Evolutionary conservation across 345 rosid species (phyloP).

Genomic region (Eutrema heterophyllum): DNA sequence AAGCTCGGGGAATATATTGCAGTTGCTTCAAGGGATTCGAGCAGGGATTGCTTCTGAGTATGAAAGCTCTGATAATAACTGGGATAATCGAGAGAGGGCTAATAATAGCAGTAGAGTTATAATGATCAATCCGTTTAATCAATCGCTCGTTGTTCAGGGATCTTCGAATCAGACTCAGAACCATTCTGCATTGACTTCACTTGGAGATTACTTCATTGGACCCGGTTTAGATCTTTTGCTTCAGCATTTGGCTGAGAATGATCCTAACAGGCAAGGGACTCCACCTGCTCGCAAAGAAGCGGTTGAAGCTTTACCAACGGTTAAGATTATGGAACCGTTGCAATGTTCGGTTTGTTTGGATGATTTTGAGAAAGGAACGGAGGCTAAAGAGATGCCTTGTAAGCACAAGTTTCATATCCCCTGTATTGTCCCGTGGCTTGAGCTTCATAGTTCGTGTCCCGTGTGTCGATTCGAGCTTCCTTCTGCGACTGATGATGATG

Average conservation of each 20-base stretch:
- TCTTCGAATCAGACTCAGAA: constrained; percentile 35
- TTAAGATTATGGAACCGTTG: constrained; percentile 43
- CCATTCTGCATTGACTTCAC: constrained; percentile 47
- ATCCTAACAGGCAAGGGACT: constrained; percentile 78
- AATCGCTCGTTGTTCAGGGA: constrained; percentile 39
- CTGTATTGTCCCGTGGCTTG: constrained; percentile 85
- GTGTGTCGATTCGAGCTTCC: constrained; percentile 83
- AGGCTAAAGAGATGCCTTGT: constrained; percentile 89
- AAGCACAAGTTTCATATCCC: constrained; percentile 77
- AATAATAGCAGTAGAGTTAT: constrained; percentile 40
- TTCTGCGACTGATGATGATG: constrained; percentile 40
- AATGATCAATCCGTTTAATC: constrained; percentile 60
- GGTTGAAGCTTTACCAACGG: constrained; percentile 64
- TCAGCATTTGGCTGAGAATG: constrained; percentile 90
- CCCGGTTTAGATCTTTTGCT: constrained; percentile 78
- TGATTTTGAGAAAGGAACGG: constrained; percentile 58
- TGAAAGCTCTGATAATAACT: constrained; percentile 41
- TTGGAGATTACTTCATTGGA: constrained; percentile 79
- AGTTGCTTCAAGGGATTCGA: constrained; percentile 75
- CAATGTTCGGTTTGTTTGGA: constrained; percentile 89
- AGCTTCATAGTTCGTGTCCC: constrained; percentile 89
- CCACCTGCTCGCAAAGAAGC: constrained; percentile 90
- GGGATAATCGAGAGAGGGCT: constrained; percentile 38
- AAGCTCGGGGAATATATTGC: constrained; percentile 64
- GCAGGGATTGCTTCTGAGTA: constrained; percentile 66